phyloP scores from a whole-genome alignment of 2,329 filamentous ascomycete species.

The Cadophora malorum region DNA sequence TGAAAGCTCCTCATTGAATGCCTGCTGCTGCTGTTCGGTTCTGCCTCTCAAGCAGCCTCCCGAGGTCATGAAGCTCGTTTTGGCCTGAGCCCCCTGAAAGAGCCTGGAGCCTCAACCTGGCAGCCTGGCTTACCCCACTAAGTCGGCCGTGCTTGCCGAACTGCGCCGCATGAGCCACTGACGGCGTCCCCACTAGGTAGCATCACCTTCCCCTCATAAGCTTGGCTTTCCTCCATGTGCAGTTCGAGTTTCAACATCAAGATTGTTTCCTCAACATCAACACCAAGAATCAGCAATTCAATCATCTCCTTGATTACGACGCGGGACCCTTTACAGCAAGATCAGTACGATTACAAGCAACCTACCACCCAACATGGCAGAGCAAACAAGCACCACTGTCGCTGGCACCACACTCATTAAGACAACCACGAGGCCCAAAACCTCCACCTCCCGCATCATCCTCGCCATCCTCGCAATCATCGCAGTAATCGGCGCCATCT shows the following conservation, averaged over 20 bases:
- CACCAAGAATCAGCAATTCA: background rate
- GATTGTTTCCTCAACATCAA: slow-evolving; percentile 1
- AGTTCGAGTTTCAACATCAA: background rate
- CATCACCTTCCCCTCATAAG: slow-evolving; percentile 2
- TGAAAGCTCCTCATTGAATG: background rate
- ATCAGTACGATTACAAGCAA: background rate
- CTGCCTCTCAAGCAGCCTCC: background rate
- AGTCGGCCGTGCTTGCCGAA: slow-evolving; percentile 2
- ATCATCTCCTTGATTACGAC: background rate
- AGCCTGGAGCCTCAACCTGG: background rate
- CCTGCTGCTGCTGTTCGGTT: background rate
- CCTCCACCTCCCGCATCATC: slow-evolving; percentile 7
- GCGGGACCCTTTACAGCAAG: background rate
- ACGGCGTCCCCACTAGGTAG: background rate
- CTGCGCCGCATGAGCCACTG: slow-evolving; percentile 5
- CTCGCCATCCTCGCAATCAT: slow-evolving; percentile 11
- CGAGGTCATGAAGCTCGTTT: background rate
- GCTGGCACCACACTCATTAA: background rate
- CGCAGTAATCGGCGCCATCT: background rate
- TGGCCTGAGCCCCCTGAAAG: background rate
- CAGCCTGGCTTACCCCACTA: background rate
- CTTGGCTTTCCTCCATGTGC: background rate
- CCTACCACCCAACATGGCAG: background rate
- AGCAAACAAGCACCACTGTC: background rate
- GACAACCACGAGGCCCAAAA: background rate